Conservation (phyloP, 1,284 basidiomycete species). For the Ustilago trichophora region DNA sequence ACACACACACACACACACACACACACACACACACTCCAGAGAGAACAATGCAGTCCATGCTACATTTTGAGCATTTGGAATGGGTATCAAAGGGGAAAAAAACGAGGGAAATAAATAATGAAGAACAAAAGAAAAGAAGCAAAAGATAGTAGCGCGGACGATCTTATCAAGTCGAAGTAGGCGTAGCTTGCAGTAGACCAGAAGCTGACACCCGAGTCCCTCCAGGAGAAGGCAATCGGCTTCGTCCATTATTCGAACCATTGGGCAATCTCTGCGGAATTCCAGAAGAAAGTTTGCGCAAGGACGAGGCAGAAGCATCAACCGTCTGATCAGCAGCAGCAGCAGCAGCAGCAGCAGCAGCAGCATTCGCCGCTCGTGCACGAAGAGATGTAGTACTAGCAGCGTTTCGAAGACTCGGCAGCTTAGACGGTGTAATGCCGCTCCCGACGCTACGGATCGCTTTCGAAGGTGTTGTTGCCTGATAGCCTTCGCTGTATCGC, state of each 20-base stretch:
- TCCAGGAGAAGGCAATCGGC: background rate
- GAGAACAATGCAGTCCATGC: constrained; percentile 2
- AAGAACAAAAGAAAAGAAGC: background rate
- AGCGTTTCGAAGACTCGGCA: constrained; percentile 17
- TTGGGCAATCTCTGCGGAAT: constrained; percentile 1
- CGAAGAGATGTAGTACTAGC: constrained; percentile 17
- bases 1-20: too few relatives aligned
- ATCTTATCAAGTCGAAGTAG: background rate
- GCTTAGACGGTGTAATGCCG: constrained; percentile 29
- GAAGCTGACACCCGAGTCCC: background rate
- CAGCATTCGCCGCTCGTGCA: background rate
- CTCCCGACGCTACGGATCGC: constrained; percentile 7
- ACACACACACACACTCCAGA: too few relatives aligned
- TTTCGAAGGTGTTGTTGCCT: constrained; percentile 7
- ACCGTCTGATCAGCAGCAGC: background rate
- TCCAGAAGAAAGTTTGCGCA: background rate
- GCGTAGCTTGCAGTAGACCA: constrained; percentile 6
- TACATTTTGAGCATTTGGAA: constrained; percentile 1
- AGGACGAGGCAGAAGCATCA: background rate
- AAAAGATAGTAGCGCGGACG: background rate
- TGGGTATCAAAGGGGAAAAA: constrained; percentile 8
- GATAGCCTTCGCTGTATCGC: constrained; percentile 7
- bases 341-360: too few relatives aligned
- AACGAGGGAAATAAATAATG: too few relatives aligned
- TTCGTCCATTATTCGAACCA: background rate